Evolutionary conservation across 2,329 filamentous ascomycete species (phyloP).

Genomic region (Exophiala dermatitidis): DNA sequence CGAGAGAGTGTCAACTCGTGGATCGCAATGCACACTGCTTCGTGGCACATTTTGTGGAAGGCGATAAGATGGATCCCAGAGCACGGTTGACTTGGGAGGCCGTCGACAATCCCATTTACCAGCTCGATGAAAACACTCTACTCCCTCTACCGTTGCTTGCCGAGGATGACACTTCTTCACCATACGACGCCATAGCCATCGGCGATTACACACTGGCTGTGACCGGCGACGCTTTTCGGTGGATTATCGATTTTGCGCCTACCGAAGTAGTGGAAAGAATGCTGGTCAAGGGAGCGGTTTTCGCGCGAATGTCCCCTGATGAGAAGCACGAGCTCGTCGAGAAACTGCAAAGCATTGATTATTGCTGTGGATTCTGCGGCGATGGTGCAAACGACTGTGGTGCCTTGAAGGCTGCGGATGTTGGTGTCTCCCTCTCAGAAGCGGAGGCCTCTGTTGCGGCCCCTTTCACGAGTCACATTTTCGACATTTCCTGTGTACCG

Average conservation of each 20-base stretch:
- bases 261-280: conserved; percentile 70
- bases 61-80: conserved; percentile 65
- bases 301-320: conserved; percentile 96
- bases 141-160: conserved; percentile 63
- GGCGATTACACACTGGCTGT: conserved; percentile 84
- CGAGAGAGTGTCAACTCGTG: conserved; percentile 78
- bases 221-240: conserved; percentile 89
- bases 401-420: conserved; percentile 91
- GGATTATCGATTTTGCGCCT: conserved; percentile 86
- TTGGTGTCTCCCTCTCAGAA: conserved; percentile 93
- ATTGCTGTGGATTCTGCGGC: conserved; percentile 91
- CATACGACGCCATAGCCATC: conserved; percentile 73
- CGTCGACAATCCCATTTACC: conserved; percentile 75
- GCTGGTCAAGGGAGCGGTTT: conserved; percentile 86
- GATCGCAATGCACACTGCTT: conserved; percentile 81
- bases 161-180: conserved; percentile 71
- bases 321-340: conserved; percentile 97
- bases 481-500: conserved; percentile 93
- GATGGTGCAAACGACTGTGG: conserved; percentile 97
- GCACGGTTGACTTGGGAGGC: conserved; percentile 82
- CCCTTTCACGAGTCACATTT: conserved; percentile 89
- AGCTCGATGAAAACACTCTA: conserved; percentile 71
- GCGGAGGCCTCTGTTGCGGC: conserved; percentile 97
- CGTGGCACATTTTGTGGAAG: conserved; percentile 76
- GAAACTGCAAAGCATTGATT: conserved; percentile 92